Base-by-base conservation (phyloP, 192 early-diverging fungal species). In the Backusella luteola region DNA sequence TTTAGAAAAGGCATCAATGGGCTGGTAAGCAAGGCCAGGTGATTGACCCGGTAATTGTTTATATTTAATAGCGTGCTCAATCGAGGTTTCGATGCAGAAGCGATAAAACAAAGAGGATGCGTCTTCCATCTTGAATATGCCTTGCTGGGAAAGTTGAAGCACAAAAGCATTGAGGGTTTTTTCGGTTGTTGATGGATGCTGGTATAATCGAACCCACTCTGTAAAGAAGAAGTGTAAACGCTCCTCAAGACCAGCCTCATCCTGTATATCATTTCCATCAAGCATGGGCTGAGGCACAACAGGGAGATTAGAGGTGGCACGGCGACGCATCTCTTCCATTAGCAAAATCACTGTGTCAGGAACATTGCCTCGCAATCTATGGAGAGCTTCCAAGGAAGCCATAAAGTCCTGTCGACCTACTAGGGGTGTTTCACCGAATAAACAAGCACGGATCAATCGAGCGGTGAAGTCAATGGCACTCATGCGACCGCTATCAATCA, bases 1-100 rank as follows among this genome's bases (percentile, higher is more conserved):
- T 56, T 93, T 92, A 1, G 96, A 93, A 74, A 98, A 95, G 6
- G 98, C 97, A 80, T 99, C 97, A 3, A 97, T 91, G 2, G 95
- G 93, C 70, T 94, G 91, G 84, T 93, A 96, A 6, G 89, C 87
- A 71, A 83, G 83, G 88, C 84, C 42, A 92, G 88, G 59, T 89
- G 88, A 59, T 32, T 68, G 67, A 1, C 63, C 56, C 1, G 75
- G 75, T 1, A 76, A 69, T 29, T 83, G 71, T 70, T 88, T 87
- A 81, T 86, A 75, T 82, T 93, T 92, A 71, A 90, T 84, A 36
- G 91, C 94, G 70, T 87, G 87, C 23, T 97, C 91, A 21, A 98
- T 87, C 35, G 92, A 90, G 29, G 94, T 87, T 80, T 98, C 96
- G 0, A 93, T 93, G 81, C 94, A 94, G 8, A 95, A 89, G 8